Percentiles rank a stretch among this genome's conserved stretches.
These are phyloP conservation scores for Arthrobotrys sinensis DNA, from an alignment of 2,329 filamentous ascomycete genomes.

Conservation along the genomic window DNA sequence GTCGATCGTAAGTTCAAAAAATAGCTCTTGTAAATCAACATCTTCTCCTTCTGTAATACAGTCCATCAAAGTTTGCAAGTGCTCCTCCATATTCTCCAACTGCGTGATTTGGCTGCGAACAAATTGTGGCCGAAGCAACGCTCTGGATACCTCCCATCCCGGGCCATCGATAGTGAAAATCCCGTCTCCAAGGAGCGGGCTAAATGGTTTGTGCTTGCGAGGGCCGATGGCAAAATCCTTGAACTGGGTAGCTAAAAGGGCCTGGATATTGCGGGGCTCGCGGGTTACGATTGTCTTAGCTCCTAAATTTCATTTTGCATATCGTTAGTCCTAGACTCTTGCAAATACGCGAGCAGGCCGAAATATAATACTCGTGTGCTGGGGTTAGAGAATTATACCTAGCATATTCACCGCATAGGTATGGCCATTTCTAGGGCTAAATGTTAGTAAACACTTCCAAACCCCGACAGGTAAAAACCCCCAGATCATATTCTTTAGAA, in stretches of 20 bases:
- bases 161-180: constrained; percentile 72
- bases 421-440: constrained; percentile 33
- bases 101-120: constrained; percentile 69
- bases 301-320: not conserved
- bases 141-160: constrained; percentile 70
- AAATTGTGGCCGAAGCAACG: constrained; percentile 73
- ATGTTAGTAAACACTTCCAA: too few relatives aligned
- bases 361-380: too few relatives aligned
- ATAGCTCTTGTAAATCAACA: constrained; percentile 76
- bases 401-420: constrained; percentile 53
- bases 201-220: constrained; percentile 67
- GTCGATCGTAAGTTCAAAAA: constrained; percentile 77
- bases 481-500: too few relatives aligned
- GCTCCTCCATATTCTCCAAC: constrained; percentile 61
- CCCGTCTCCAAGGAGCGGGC: constrained; percentile 69
- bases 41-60: constrained; percentile 72
- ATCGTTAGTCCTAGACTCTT: too few relatives aligned
- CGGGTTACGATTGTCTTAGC: constrained; percentile 64
- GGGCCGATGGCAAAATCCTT: constrained; percentile 70
- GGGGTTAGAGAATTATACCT: constrained; percentile 16
- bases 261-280: constrained; percentile 73
- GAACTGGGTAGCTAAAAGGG: constrained; percentile 72
- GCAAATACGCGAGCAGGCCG: too few relatives aligned
- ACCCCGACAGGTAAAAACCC: too few relatives aligned
- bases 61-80: constrained; percentile 69